Evolutionary conservation across 1,284 basidiomycete species (phyloP).

Genomic region (Puccinia polysora): DNA sequence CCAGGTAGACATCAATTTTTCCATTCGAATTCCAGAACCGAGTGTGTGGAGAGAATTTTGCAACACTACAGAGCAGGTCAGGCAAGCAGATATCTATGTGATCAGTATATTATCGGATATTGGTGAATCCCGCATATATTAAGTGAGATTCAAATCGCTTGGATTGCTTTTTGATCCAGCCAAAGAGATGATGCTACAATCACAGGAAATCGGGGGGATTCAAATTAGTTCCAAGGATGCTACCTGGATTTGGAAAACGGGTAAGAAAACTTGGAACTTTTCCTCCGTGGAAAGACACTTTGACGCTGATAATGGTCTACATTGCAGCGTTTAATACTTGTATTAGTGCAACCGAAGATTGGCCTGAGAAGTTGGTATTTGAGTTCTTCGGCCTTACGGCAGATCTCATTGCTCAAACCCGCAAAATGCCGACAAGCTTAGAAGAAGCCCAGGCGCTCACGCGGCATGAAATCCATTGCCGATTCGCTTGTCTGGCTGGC

Average conservation of each 20-base stretch:
- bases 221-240: slow-evolving; percentile 32
- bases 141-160: not conserved
- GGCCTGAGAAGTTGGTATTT: slow-evolving; percentile 26
- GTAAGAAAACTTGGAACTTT: not conserved
- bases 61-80: slow-evolving; percentile 35
- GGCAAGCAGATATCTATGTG: not conserved
- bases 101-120: not conserved
- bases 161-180: not conserved
- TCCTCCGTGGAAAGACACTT: not conserved
- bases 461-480: slow-evolving; percentile 39
- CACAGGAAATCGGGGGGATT: not conserved
- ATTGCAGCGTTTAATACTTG: slow-evolving; percentile 42
- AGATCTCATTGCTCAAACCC: slow-evolving; percentile 32
- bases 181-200: slow-evolving; percentile 28
- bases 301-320: too few species aligned
- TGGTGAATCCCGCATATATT: not conserved
- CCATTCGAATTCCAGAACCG: not conserved
- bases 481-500: slow-evolving; percentile 37
- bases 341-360: slow-evolving; percentile 30
- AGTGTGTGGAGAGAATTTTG: slow-evolving; percentile 18
- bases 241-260: slow-evolving; percentile 44
- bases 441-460: slow-evolving; percentile 26
- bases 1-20: too few species aligned
- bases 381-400: slow-evolving; percentile 40
- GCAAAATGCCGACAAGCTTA: slow-evolving; percentile 36